Evolutionary conservation across 2,329 filamentous ascomycete species (phyloP).

Genomic region (Penicillium sp.): DNA sequence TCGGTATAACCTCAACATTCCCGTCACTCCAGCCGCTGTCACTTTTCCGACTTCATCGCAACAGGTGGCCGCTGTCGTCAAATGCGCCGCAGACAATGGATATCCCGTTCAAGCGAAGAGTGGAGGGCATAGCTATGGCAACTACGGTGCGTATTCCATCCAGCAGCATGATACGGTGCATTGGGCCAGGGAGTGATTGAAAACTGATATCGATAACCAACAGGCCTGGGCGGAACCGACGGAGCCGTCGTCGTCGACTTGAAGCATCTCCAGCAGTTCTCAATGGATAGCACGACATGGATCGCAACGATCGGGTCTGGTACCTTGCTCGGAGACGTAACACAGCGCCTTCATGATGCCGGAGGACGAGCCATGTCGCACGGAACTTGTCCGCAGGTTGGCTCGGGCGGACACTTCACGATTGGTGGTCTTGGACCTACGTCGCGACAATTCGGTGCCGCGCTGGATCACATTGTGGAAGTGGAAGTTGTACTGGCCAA

Average conservation of each 20-base stretch:
- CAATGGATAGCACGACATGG: conserved; percentile 33
- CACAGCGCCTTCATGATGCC: conserved; percentile 30
- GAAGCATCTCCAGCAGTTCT: conserved; percentile 35
- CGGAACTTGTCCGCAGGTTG: conserved; percentile 38
- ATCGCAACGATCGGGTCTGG: conserved; percentile 40
- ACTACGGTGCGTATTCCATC: conserved; percentile 40
- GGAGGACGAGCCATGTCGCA: conserved; percentile 37
- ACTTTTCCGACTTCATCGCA: conserved; percentile 37
- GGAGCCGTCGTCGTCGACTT: conserved; percentile 36
- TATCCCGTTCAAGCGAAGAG: conserved; percentile 55
- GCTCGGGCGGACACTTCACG: conserved; percentile 42
- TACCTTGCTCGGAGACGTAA: conserved; percentile 36
- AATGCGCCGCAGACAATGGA: conserved; percentile 46
- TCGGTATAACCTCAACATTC: conserved; percentile 19
- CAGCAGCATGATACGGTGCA: too few species aligned
- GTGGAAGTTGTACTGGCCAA: conserved; percentile 52
- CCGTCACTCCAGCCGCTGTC: conserved; percentile 32
- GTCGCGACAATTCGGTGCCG: conserved; percentile 52
- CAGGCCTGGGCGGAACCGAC: conserved; percentile 35
- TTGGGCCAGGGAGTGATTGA: too few species aligned
- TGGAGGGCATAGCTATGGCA: conserved; percentile 60
- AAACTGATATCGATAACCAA: neutral
- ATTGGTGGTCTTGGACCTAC: conserved; percentile 41
- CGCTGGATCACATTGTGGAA: conserved; percentile 53
- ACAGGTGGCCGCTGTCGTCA: conserved; percentile 52